phyloP scores from a whole-genome alignment of 192 early-diverging fungal genomes.

The Podila clonocystis region DNA sequence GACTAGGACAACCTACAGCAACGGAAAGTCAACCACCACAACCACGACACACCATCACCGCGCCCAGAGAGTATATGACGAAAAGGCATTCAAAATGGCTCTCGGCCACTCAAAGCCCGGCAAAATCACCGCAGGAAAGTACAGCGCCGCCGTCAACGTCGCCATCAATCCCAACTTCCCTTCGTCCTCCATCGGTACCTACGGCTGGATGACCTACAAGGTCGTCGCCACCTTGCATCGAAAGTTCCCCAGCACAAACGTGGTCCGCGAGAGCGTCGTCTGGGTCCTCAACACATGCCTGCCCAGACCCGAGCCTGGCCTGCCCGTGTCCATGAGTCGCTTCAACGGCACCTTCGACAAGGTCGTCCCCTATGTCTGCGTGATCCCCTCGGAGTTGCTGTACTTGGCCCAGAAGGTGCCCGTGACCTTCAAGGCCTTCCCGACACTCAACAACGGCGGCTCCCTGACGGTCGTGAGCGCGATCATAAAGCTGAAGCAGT shows the following conservation, averaged over 20 bases:
- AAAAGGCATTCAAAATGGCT: background rate
- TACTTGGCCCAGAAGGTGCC: constrained; percentile 17
- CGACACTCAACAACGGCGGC: background rate
- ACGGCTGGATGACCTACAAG: constrained; percentile 1
- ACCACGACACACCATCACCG: background rate
- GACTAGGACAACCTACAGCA: background rate
- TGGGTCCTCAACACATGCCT: background rate
- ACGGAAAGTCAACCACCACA: background rate
- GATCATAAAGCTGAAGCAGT: constrained; percentile 35
- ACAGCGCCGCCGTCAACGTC: background rate
- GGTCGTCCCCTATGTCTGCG: constrained; percentile 10
- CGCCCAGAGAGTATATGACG: background rate
- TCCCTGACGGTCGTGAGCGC: constrained; percentile 2
- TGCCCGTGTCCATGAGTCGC: constrained; percentile 1
- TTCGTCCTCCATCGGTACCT: background rate
- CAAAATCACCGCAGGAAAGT: background rate
- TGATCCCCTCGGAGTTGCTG: constrained; percentile 13
- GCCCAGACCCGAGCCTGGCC: background rate
- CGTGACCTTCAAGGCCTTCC: constrained; percentile 19
- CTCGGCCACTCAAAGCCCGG: background rate
- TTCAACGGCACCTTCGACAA: constrained; percentile 5
- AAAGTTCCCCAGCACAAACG: constrained; percentile 1
- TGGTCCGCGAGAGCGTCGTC: background rate
- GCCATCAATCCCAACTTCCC: constrained; percentile 5
- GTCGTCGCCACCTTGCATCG: constrained; percentile 1